phyloP scores from a whole-genome alignment of 2,329 filamentous ascomycete species.

The Diplodia scrobiculata region DNA sequence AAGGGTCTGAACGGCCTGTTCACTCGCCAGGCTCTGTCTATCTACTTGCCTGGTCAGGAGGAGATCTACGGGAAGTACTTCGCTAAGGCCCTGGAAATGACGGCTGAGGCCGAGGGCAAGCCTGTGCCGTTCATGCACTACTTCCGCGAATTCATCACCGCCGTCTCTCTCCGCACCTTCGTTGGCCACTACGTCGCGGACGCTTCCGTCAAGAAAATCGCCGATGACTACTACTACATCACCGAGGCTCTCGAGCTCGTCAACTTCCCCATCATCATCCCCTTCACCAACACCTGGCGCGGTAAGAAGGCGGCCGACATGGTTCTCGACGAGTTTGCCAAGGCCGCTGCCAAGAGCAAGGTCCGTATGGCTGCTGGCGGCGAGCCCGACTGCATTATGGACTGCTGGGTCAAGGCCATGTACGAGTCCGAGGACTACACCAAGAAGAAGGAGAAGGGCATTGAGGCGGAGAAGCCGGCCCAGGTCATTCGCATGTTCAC shows the following conservation, averaged over 20 bases:
- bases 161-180: constrained; percentile 94
- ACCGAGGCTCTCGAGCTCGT: constrained; percentile 94
- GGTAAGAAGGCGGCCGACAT: constrained; percentile 94
- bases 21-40: constrained; percentile 82
- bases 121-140: constrained; percentile 84
- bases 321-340: constrained; percentile 84
- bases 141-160: constrained; percentile 93
- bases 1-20: constrained; percentile 95
- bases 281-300: constrained; percentile 94
- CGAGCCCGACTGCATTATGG: constrained; percentile 88
- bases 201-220: constrained; percentile 87
- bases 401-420: constrained; percentile 89
- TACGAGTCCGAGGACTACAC: constrained; percentile 81
- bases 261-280: constrained; percentile 96
- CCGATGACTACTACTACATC: constrained; percentile 95
- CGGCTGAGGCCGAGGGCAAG: constrained; percentile 68
- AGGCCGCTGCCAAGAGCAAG: constrained; percentile 91
- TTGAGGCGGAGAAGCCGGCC: constrained; percentile 74
- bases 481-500: constrained; percentile 82
- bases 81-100: constrained; percentile 73
- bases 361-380: constrained; percentile 87
- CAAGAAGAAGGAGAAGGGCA: constrained; percentile 73
- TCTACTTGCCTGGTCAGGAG: constrained; percentile 89
- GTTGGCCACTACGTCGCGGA: constrained; percentile 94
- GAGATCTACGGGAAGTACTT: constrained; percentile 90